These are phyloP conservation scores for Candida nemodendra DNA, from an alignment of 805 yeast species.

Conservation along the genomic window DNA sequence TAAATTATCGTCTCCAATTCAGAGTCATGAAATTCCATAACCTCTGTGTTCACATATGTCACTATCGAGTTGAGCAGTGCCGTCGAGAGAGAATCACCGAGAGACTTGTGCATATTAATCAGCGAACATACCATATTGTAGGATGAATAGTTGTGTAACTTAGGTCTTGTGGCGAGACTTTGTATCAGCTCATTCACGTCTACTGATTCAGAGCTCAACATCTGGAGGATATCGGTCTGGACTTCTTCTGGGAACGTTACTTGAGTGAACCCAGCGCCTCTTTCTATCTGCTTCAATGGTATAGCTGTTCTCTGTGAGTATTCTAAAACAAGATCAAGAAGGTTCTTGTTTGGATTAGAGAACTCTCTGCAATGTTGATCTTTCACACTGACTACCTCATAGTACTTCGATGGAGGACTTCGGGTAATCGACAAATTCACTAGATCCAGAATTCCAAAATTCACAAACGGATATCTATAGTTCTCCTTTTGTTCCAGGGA, in stretches of 20 bases:
- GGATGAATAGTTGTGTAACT: slow-evolving; percentile 8
- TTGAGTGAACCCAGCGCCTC: slow-evolving; percentile 1
- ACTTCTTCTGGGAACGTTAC: slow-evolving; percentile 7
- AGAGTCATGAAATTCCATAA: slow-evolving; percentile 3
- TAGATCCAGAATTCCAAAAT: slow-evolving; percentile 14
- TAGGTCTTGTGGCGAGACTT: background rate
- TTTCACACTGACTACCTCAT: slow-evolving; percentile 18
- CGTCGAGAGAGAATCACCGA: background rate
- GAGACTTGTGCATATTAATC: background rate
- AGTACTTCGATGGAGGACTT: slow-evolving; percentile 14
- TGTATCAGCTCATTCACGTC: slow-evolving; percentile 3
- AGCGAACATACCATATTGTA: slow-evolving; percentile 11
- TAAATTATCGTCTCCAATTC: slow-evolving; percentile 10
- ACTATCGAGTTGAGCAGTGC: slow-evolving; percentile 6
- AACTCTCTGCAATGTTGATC: slow-evolving; percentile 13
- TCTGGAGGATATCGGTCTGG: background rate
- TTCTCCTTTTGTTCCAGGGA: slow-evolving; percentile 16
- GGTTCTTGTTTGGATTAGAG: slow-evolving; percentile 7
- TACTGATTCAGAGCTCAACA: background rate
- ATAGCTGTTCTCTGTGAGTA: slow-evolving; percentile 2
- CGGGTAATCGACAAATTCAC: slow-evolving; percentile 15
- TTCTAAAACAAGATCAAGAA: slow-evolving; percentile 15
- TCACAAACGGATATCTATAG: slow-evolving; percentile 17
- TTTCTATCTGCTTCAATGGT: background rate
- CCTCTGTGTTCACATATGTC: slow-evolving; percentile 3